These are phyloP conservation scores for Cladosporium sp. DNA, from an alignment of 2,329 filamentous ascomycete species.

Conservation along the genomic window DNA sequence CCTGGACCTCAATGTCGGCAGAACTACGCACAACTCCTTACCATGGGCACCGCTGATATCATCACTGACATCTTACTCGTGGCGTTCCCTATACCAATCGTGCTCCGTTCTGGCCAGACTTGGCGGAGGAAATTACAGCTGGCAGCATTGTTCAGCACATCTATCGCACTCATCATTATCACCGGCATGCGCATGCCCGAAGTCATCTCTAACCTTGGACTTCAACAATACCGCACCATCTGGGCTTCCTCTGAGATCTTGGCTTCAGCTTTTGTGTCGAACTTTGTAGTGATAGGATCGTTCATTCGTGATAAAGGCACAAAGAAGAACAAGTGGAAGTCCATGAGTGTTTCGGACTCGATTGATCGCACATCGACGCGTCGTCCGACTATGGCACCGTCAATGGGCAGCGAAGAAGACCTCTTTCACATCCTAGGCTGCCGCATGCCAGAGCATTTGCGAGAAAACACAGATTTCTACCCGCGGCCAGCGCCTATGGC, in stretches of 20 bases:
- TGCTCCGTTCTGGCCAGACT: slow-evolving; percentile 72
- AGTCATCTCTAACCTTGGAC: slow-evolving; percentile 65
- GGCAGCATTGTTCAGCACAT: slow-evolving; percentile 75
- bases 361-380: slow-evolving; percentile 54
- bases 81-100: slow-evolving; percentile 83
- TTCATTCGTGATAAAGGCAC: slow-evolving; percentile 86
- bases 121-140: slow-evolving; percentile 75
- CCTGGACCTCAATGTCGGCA: slow-evolving; percentile 81
- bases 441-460: slow-evolving; percentile 53
- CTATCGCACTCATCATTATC: slow-evolving; percentile 72
- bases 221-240: slow-evolving; percentile 82
- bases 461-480: slow-evolving; percentile 23
- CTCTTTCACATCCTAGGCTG: slow-evolving; percentile 77
- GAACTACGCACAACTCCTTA: slow-evolving; percentile 80
- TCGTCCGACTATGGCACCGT: slow-evolving; percentile 59
- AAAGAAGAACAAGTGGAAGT: slow-evolving; percentile 81
- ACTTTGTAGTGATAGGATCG: slow-evolving; percentile 83
- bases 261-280: slow-evolving; percentile 81
- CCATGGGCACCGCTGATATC: slow-evolving; percentile 85
- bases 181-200: slow-evolving; percentile 78
- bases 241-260: slow-evolving; percentile 87
- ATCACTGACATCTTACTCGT: slow-evolving; percentile 85
- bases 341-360: slow-evolving; percentile 48
- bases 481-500: slow-evolving; percentile 38
- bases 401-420: slow-evolving; percentile 88